Base-by-base conservation (phyloP, 139 green algal genomes). In the Micractinium sp. region DNA sequence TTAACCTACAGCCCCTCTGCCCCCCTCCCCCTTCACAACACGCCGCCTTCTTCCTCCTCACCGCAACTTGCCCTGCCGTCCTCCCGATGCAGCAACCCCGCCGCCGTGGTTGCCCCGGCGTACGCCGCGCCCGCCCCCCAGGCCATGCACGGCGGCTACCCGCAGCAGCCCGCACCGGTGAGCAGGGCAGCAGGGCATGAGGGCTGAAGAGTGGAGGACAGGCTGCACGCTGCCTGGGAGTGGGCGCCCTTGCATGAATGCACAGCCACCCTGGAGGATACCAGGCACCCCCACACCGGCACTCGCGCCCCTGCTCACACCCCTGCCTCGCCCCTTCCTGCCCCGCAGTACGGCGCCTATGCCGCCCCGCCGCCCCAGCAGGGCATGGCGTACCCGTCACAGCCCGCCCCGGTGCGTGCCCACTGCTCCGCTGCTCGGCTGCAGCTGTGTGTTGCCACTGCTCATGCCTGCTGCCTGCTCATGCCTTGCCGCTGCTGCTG, bases 121-220 rank as follows among this genome's bases (percentile, higher is more conserved):
- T 94, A 94, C 60, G 85, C 91, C 61, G 91, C 90, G 2, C 90
- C 90, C 20, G n/a, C 63, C 1, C 82, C 81, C 12, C 90, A 93
- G 88, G 63, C 77, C 56, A 93, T 93, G 90, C 79, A 86, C 31
- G 80, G 39, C 38, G 84, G 29, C 69, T 82, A 83, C 69, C 81
- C 82, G 87, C 80, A 86, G 22, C 79, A 91, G 86, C 71, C 81
- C 3, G 41, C 85, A 47, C 74, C 75, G 39, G 84, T 71, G 69
- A 81, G 53, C n/a, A 5, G 35, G 20, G 0, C 23, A 56, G 53
- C 14, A 0, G 13, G 74, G 74, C 33, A 53, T 35, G 67, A 15
- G 63, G 63, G 63, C 12, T 73, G 63, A 12, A 12, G 14, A 25
- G 63, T 15, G 63, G 63, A n/a, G 12, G 63, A 20, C 63, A 73